phyloP scores from a whole-genome alignment of 208 protist genomes.

The Tritrichomonas foetus region DNA sequence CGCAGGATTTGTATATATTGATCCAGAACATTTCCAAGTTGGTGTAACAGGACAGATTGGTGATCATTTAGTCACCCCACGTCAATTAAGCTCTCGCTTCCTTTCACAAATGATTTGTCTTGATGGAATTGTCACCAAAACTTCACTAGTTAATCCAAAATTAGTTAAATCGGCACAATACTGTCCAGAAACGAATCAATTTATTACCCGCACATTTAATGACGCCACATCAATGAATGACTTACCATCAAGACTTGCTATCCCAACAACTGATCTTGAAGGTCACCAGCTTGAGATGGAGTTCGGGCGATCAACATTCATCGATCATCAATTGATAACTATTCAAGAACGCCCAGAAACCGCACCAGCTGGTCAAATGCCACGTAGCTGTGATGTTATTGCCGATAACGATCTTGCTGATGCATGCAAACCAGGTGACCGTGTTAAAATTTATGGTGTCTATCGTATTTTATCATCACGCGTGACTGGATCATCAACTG shows the following conservation, averaged over 20 bases:
- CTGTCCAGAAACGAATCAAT: constrained; percentile 77
- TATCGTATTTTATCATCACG: not conserved
- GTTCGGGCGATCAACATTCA: constrained; percentile 88
- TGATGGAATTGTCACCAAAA: constrained; percentile 69
- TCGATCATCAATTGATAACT: constrained; percentile 69
- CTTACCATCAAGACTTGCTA: constrained; percentile 31
- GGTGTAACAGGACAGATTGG: constrained; percentile 81
- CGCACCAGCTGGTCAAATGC: constrained; percentile 92
- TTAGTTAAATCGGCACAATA: constrained; percentile 84
- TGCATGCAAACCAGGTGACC: constrained; percentile 72
- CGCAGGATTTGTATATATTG: not conserved
- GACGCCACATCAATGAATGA: constrained; percentile 79
- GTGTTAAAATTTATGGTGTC: constrained; percentile 25
- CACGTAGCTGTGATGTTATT: constrained; percentile 87
- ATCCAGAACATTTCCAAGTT: not conserved
- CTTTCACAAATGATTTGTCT: constrained; percentile 85
- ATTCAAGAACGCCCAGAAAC: constrained; percentile 78
- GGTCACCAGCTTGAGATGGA: constrained; percentile 90
- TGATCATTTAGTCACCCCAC: constrained; percentile 75
- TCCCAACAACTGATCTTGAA: constrained; percentile 70
- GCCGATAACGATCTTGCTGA: constrained; percentile 95
- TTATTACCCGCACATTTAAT: constrained; percentile 75
- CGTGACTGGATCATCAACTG: not conserved
- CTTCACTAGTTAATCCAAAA: constrained; percentile 69
- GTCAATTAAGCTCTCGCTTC: constrained; percentile 74